Evolutionary conservation across 2,329 filamentous ascomycete genomes (phyloP).

Genomic region (Cytospora chrysosperma): DNA sequence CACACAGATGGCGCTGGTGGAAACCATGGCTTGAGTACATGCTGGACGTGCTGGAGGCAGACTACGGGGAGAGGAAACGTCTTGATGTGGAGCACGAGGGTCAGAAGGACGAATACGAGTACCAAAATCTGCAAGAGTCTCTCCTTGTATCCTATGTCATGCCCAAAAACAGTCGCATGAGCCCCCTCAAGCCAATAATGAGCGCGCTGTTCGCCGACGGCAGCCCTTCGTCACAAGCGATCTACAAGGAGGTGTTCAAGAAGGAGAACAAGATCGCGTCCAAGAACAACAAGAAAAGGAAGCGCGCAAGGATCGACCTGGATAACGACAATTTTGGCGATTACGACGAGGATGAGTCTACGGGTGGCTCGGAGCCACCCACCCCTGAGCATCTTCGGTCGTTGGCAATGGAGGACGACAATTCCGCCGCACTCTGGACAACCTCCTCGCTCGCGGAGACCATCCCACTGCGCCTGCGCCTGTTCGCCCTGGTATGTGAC

Average conservation of each 20-base stretch:
- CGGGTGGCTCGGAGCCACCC: slow-evolving; percentile 46
- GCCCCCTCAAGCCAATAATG: slow-evolving; percentile 55
- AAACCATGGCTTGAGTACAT: slow-evolving; percentile 76
- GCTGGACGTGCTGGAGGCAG: slow-evolving; percentile 72
- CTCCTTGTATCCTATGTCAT: slow-evolving; percentile 61
- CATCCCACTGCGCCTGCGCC: slow-evolving; percentile 59
- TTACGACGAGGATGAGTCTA: slow-evolving; percentile 54
- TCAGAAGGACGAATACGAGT: slow-evolving; percentile 28
- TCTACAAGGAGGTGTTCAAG: slow-evolving; percentile 66
- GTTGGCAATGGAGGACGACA: slow-evolving; percentile 34
- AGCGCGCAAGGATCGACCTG: slow-evolving; percentile 51
- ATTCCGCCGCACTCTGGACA: slow-evolving; percentile 12
- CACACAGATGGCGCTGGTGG: slow-evolving; percentile 79
- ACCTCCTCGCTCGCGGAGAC: slow-evolving; percentile 50
- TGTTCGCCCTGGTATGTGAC: slow-evolving; percentile 55
- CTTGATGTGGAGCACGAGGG: slow-evolving; percentile 41
- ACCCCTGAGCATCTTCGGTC: slow-evolving; percentile 42
- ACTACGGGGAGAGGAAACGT: slow-evolving; percentile 60
- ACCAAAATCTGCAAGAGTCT: slow-evolving; percentile 47
- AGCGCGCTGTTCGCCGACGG: slow-evolving; percentile 69
- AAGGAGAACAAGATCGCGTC: slow-evolving; percentile 57
- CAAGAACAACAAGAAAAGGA: slow-evolving; percentile 48
- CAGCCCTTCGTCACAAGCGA: slow-evolving; percentile 46
- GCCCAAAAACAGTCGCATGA: slow-evolving; percentile 41
- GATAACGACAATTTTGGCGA: slow-evolving; percentile 61